These are phyloP conservation scores for Lizonia empirigonia DNA, from an alignment of 2,329 filamentous ascomycete species.

Conservation along the genomic window DNA sequence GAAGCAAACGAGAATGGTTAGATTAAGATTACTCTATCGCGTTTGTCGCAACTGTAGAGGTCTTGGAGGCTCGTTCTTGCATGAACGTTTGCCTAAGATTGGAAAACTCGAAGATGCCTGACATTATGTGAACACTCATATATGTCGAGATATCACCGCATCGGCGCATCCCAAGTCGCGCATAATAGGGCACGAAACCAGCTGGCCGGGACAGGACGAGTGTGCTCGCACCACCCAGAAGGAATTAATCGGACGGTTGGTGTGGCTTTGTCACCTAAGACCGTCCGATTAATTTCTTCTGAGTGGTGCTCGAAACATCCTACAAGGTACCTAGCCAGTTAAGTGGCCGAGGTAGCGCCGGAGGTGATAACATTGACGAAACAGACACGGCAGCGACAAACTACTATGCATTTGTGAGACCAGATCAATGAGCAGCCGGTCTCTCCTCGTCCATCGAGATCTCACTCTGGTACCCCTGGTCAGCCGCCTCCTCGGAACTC, in stretches of 20 bases:
- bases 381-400: neutral
- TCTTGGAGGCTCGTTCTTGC: neutral
- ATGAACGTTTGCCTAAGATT: neutral
- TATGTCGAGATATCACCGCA: neutral
- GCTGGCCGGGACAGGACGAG: neutral
- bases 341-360: conserved; percentile 1
- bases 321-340: neutral
- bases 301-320: neutral
- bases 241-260: no score
- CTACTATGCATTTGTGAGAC: neutral
- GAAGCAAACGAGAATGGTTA: neutral
- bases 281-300: no score
- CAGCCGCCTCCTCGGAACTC: neutral
- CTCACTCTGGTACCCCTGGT: neutral
- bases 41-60: neutral
- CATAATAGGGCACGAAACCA: neutral
- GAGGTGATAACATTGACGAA: neutral
- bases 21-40: neutral
- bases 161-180: neutral
- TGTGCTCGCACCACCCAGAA: no score
- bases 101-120: no score
- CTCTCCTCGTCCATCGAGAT: neutral
- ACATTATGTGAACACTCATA: neutral
- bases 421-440: neutral
- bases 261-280: no score